These are phyloP conservation scores for Stephania yunnanensis DNA, from an alignment of 164 flowering plant genomes.

Conservation along the genomic window DNA sequence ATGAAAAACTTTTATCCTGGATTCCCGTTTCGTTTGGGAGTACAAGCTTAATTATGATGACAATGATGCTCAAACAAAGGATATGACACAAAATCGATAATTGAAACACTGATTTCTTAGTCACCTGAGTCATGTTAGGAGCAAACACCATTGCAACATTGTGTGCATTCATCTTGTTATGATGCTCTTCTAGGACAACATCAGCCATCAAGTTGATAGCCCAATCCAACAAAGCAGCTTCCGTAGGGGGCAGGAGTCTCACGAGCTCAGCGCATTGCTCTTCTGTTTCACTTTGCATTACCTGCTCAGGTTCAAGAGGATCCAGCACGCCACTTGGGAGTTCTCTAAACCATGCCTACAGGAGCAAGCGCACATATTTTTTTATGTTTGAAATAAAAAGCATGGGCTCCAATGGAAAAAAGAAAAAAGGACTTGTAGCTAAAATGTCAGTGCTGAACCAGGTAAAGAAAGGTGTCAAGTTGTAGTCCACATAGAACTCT, in stretches of 20 bases:
- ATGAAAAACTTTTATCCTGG: no score
- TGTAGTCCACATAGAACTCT: no score
- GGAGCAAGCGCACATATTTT: not conserved
- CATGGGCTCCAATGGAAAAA: no score
- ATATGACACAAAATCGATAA: not conserved
- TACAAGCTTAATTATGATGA: not conserved
- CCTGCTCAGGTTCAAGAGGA: constrained; percentile 64
- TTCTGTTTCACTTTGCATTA: constrained; percentile 67
- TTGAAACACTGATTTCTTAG: not conserved
- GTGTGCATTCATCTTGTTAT: constrained; percentile 82
- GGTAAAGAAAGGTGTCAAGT: no score
- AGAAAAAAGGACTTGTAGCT: no score
- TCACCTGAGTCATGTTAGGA: constrained; percentile 82
- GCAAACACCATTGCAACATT: constrained; percentile 85
- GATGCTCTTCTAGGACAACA: constrained; percentile 60
- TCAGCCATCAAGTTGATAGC: constrained; percentile 88
- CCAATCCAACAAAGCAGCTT: constrained; percentile 78
- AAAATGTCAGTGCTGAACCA: no score
- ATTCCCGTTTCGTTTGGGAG: not conserved
- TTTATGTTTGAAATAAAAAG: no score
- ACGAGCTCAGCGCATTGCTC: constrained; percentile 63
- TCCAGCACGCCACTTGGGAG: constrained; percentile 81
- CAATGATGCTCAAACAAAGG: not conserved
- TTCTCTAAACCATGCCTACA: constrained; percentile 89
- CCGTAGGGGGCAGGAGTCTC: constrained; percentile 63